Evolutionary conservation across 352 stramenopile species (phyloP).

Genomic region (Phytophthora foliorum): DNA sequence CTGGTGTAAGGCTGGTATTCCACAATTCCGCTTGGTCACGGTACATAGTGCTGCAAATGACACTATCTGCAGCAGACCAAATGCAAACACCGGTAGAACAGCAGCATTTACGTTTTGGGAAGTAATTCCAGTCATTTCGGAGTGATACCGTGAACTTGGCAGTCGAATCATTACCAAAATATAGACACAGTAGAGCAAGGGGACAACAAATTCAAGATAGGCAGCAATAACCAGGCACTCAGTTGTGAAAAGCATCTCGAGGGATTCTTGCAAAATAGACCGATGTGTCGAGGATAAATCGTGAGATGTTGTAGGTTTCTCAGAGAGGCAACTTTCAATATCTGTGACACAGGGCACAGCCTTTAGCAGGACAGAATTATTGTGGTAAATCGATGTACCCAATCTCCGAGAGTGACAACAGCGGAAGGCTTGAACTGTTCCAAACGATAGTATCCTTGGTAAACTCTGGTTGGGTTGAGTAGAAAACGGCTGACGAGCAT

Average conservation of each 20-base stretch:
- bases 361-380: background rate
- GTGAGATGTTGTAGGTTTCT: background rate
- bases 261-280: conserved; percentile 6
- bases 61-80: conserved; percentile 21
- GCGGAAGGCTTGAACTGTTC: background rate
- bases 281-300: background rate
- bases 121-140: conserved; percentile 1
- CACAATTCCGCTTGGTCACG: conserved; percentile 18
- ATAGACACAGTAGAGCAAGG: conserved; percentile 28
- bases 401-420: background rate
- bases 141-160: conserved; percentile 16
- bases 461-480: background rate
- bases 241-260: conserved; percentile 25
- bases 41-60: conserved; percentile 17
- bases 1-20: conserved; percentile 23
- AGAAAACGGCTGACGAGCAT: background rate
- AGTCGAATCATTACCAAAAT: conserved; percentile 22
- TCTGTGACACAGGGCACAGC: background rate
- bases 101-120: background rate
- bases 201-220: conserved; percentile 43
- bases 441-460: no score
- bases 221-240: conserved; percentile 42
- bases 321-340: background rate
- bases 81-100: conserved; percentile 18
- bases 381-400: background rate